Evolutionary conservation across 2,329 filamentous ascomycete species (phyloP), one percentile per base, ranked within the genome.

Genomic region (Proliferodiscus dingleyae): DNA sequence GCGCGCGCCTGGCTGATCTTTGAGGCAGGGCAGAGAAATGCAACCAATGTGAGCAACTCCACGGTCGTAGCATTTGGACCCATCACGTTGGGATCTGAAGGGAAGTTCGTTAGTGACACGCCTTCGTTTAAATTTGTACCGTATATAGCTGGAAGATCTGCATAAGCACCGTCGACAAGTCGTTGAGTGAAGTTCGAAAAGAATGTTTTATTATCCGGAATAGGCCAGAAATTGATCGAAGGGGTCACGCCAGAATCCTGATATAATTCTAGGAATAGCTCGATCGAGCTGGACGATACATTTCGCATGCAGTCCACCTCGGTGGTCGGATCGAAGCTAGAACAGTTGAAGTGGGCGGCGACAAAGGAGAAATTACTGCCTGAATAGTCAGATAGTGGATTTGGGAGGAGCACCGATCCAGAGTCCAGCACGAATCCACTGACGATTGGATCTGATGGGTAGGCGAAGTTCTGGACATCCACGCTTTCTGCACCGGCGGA

Each of bases 101-200:
- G n/a, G n/a, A n/a, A 28, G 7, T 28, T 28, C 13, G 26, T 28
- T 28, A 28, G 26, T 7, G 26, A 28, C 13, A 28, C 26, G 7
- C 7, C 26, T 7, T 7, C 7, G 13, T 28, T 28, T 28, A 7
- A 7, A 28, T 7, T 7, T 13, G 13, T 28, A 28, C 26, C 26
- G n/a, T n/a, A n/a, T n/a, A n/a, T n/a, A n/a, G n/a, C n/a, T n/a
- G n/a, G n/a, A n/a, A 28, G 7, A 28, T 28, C 26, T 7, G 7
- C 13, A 28, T 7, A 7, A 7, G 7, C 26, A 28, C 16, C 11
- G 9, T 21, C 10, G 7, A n/a, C 13, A 26, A 37, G 34, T 23
- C n/a, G 28, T 37, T 50, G 19, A 24, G 46, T 39, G 46, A 50
- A 50, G 41, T 54, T 45, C 18, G 43, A 41, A 41, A 54, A 52